Conservation (phyloP, 2,329 filamentous ascomycete species). For the Trichophaea hybrida region DNA sequence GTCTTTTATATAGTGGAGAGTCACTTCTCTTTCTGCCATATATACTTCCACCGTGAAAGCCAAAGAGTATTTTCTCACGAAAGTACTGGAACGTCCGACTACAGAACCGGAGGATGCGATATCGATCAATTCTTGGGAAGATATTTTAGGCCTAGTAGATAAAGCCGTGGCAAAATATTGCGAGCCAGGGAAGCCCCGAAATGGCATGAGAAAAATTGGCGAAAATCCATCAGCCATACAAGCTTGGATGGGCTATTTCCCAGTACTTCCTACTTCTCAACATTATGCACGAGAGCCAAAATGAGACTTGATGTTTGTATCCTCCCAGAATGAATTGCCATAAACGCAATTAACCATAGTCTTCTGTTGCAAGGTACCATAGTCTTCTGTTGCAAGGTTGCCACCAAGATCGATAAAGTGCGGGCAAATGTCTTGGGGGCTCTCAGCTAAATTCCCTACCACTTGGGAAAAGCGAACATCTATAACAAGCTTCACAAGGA, state of each 20-base stretch:
- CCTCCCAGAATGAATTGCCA: neutral
- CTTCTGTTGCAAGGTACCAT: neutral
- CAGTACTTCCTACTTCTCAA: neutral
- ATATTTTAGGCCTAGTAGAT: neutral
- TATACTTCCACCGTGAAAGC: neutral
- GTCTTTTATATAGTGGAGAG: neutral
- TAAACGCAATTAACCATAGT: neutral
- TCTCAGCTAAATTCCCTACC: slow-evolving; percentile 2
- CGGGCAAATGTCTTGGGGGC: neutral
- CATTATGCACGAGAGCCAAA: neutral
- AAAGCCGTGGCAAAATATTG: neutral
- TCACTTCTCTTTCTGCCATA: neutral
- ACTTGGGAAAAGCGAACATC: neutral
- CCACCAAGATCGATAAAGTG: neutral
- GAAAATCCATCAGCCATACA: slow-evolving; percentile 1
- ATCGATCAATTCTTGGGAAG: slow-evolving; percentile 1
- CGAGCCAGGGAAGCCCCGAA: neutral
- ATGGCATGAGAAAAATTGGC: neutral
- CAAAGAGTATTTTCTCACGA: neutral
- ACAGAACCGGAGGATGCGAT: neutral
- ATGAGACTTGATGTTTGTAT: slow-evolving; percentile 2
- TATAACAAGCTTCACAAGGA: neutral
- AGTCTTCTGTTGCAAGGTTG: neutral
- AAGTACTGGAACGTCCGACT: neutral
- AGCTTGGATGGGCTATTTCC: slow-evolving; percentile 4